These are phyloP conservation scores for Hymenoscyphus fructigenus DNA, from an alignment of 2,329 filamentous ascomycete species.

Conservation along the genomic window DNA sequence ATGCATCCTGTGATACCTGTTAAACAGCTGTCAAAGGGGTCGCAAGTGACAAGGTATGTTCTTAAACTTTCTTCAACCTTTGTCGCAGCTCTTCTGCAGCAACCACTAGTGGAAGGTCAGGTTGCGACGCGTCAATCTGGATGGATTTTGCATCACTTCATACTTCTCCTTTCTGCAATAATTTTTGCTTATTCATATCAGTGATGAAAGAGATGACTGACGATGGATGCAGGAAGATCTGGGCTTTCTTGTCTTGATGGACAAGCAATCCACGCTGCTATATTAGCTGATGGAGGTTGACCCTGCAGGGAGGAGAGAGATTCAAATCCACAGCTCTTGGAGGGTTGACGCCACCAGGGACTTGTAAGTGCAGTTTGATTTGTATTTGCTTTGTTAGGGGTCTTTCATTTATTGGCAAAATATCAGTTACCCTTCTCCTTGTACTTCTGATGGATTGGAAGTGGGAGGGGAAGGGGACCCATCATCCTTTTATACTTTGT, in stretches of 20 bases:
- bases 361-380: too few species aligned
- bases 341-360: background rate
- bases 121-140: background rate
- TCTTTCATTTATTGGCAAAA: too few species aligned
- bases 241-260: background rate
- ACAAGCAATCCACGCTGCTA: background rate
- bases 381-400: too few species aligned
- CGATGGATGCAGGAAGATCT: background rate
- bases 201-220: background rate
- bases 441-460: too few species aligned
- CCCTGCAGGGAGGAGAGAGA: background rate
- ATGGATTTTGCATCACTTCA: background rate
- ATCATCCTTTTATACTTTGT: too few species aligned
- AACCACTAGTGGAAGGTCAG: background rate
- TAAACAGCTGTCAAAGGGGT: background rate
- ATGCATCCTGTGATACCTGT: background rate
- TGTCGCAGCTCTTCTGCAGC: background rate
- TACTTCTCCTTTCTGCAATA: background rate
- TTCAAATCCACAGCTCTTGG: background rate
- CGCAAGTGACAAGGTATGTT: background rate
- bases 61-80: background rate
- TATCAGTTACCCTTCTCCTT: too few species aligned
- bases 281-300: background rate
- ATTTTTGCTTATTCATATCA: background rate
- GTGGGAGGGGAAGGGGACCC: too few species aligned